Base-by-base conservation (phyloP, 345 rosid species). In the Dipteronia dyeriana region DNA sequence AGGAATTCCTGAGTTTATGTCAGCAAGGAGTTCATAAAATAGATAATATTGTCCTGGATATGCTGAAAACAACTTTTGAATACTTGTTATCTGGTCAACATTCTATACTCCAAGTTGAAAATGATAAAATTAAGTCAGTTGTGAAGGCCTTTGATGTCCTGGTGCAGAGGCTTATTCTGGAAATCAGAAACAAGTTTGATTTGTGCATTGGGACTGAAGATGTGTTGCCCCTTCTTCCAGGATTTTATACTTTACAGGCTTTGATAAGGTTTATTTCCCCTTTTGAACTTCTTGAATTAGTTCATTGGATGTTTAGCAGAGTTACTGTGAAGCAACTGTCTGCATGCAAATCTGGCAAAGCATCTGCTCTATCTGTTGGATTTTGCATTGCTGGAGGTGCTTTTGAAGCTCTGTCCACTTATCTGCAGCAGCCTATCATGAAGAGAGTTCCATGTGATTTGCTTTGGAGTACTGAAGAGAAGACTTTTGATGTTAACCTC, bases 321-420 rank as follows among this genome's bases (percentile, higher is more conserved):
- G 65, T 86, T 80, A 74, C 86, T 26, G 70, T 12, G 79, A 81
- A 81, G 66, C 81, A 80, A 34, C 62, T 63, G 56, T 47, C 73
- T 25, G 68, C 72, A 76, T 71, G 79, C 54, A 81, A 83, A 70
- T 79, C 85, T 61, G 68, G 79, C 67, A 38, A 66, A 72, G 59
- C 73, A 49, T 34, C 82, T 73, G 79, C 81, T 79, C 83, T 87
- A 59, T 84, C 79, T 76, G 78, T 92, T 80, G 94, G 91, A 61
- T 83, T 91, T 85, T 84, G 82, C 83, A 76, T 96, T 73, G 87
- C 94, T 73, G 85, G 78, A 31, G 90, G 86, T 77, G 95, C 94
- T 84, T 90, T 92, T 76, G 92, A 90, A 74, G 81, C 80, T 79
- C 84, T 94, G 20, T 70, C 85, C 39, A 71, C 49, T 68, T 91